Conservation (phyloP, 306 rosid genomes). For the Vigna angularis region DNA sequence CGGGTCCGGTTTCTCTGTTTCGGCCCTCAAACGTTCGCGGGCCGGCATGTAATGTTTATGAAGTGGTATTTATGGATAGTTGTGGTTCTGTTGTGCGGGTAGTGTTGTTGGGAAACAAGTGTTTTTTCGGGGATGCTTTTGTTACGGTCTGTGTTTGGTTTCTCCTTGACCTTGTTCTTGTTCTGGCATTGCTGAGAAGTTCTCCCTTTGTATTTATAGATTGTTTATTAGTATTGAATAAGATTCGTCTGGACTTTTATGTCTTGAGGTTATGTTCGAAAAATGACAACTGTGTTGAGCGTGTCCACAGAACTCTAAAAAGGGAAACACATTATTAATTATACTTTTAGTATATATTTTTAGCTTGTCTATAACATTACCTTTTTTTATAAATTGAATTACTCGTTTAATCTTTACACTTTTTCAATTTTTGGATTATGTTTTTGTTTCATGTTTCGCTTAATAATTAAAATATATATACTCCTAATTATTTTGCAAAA, state of each 20-base stretch:
- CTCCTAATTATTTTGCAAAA: too few species aligned
- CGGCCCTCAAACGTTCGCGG: not conserved
- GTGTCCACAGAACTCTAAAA: not conserved
- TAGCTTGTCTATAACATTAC: not conserved
- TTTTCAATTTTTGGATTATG: not conserved
- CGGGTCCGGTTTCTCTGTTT: conserved; percentile 21
- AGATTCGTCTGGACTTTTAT: not conserved
- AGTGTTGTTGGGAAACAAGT: not conserved
- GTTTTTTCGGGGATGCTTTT: not conserved
- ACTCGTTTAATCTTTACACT: not conserved
- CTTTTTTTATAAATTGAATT: not conserved
- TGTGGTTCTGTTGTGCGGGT: not conserved
- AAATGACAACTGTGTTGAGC: not conserved
- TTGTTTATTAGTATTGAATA: not conserved
- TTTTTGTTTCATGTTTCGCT: not conserved
- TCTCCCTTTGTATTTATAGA: too few species aligned
- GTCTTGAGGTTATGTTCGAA: not conserved
- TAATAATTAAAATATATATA: not conserved
- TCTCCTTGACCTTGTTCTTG: not conserved
- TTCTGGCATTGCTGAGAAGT: not conserved
- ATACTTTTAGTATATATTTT: not conserved
- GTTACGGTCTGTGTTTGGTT: not conserved
- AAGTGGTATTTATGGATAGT: not conserved
- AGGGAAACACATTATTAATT: not conserved
- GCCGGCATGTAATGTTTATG: not conserved